Conservation (phyloP, 2,329 filamentous ascomycete species). For the Akanthomyces dipterigenus region DNA sequence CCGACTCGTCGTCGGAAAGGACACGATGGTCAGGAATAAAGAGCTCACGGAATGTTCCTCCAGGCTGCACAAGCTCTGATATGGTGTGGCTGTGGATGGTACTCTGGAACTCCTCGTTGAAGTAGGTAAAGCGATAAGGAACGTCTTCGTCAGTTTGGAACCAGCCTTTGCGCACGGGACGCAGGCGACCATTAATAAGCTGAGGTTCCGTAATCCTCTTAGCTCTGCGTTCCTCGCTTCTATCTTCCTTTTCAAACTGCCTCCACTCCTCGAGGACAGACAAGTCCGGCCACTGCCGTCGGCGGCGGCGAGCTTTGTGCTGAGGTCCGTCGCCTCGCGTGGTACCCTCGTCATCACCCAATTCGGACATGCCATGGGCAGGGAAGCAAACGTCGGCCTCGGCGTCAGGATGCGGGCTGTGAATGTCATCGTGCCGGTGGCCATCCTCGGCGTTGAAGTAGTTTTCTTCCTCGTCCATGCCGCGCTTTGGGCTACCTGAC, state of each 20-base stretch:
- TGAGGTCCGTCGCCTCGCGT: slow-evolving; percentile 34
- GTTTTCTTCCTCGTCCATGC: slow-evolving; percentile 25
- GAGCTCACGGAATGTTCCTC: slow-evolving; percentile 74
- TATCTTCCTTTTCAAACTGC: slow-evolving; percentile 74
- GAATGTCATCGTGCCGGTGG: slow-evolving; percentile 22
- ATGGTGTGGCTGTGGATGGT: slow-evolving; percentile 96
- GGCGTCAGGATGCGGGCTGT: slow-evolving; percentile 54
- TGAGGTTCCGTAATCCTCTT: slow-evolving; percentile 94
- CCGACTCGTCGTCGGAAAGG: slow-evolving; percentile 65
- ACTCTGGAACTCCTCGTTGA: slow-evolving; percentile 93
- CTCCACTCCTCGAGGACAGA: slow-evolving; percentile 83
- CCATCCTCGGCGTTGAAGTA: slow-evolving; percentile 25
- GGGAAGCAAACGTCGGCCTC: slow-evolving; percentile 93
- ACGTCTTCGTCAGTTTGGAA: slow-evolving; percentile 81
- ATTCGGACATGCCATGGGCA: slow-evolving; percentile 62
- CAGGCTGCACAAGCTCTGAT: slow-evolving; percentile 82
- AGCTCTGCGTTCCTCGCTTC: slow-evolving; percentile 72
- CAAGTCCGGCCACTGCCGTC: slow-evolving; percentile 80
- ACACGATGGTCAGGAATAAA: slow-evolving; percentile 83
- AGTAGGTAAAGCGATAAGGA: slow-evolving; percentile 95
- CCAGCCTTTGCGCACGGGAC: slow-evolving; percentile 75
- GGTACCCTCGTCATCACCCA: slow-evolving; percentile 67
- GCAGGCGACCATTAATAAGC: slow-evolving; percentile 80
- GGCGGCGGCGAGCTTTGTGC: slow-evolving; percentile 48
- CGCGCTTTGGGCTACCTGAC: slow-evolving; percentile 24